A percentile compares a stretch with the other conserved stretches of the same genome.
These are phyloP conservation scores for Fusarium albidum DNA, from an alignment of 2,329 filamentous ascomycete species.

Conservation along the genomic window DNA sequence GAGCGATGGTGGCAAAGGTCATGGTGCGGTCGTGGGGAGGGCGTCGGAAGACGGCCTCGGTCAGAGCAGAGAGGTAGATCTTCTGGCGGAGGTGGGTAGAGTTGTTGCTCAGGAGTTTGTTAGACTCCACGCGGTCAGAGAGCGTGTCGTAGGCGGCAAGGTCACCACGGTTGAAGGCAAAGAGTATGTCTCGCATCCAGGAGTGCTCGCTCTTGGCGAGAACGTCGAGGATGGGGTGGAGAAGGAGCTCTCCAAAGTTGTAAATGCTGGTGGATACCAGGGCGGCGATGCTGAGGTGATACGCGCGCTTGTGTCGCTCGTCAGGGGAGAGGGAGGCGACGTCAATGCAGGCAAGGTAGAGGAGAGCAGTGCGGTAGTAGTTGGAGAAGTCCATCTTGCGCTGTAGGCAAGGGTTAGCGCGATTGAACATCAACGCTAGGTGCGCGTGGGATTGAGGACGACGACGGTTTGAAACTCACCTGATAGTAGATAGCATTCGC, in stretches of 20 bases:
- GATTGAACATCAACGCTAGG: conserved; percentile 1
- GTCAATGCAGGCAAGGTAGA: conserved; percentile 97
- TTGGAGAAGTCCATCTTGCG: conserved; percentile 90
- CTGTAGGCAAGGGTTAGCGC: conserved; percentile 50
- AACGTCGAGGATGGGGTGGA: conserved; percentile 93
- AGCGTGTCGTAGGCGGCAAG: conserved; percentile 86
- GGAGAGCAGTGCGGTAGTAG: conserved; percentile 96
- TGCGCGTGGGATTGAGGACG: background rate
- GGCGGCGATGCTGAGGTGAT: conserved; percentile 91
- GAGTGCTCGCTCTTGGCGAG: conserved; percentile 73
- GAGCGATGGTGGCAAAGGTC: conserved; percentile 86
- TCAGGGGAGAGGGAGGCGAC: conserved; percentile 74
- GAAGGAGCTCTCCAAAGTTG: conserved; percentile 98
- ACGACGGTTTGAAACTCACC: conserved; percentile 47
- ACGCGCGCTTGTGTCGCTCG: conserved; percentile 84
- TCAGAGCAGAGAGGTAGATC: conserved; percentile 95
- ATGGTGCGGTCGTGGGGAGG: conserved; percentile 95
- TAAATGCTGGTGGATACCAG: conserved; percentile 96
- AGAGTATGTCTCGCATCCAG: conserved; percentile 95
- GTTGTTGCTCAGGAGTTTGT: conserved; percentile 81
- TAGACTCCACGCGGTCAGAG: conserved; percentile 80
- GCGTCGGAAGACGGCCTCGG: conserved; percentile 94
- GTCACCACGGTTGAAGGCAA: conserved; percentile 97
- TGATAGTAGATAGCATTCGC: conserved; percentile 96
- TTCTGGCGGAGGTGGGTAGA: conserved; percentile 91